Base-by-base conservation (phyloP, 192 early-diverging fungal genomes). In the Umbelopsis ramanniana region DNA sequence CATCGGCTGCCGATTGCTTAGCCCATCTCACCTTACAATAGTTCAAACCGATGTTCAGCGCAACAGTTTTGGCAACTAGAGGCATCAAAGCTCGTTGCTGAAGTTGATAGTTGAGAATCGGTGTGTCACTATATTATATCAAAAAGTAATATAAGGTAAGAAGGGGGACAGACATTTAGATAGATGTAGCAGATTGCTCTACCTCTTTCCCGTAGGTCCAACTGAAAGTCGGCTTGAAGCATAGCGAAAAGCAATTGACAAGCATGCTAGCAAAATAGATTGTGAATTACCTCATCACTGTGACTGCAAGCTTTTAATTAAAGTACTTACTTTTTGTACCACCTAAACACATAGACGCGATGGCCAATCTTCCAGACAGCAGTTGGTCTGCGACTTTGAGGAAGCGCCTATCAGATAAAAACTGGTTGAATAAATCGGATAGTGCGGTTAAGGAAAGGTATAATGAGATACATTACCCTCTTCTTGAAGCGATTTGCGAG, bases 331-430 rank as follows among this genome's bases (percentile, higher is more conserved):
- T 82, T 80, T 93, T 93, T 76, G 89, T 85, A 26, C 89, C 89
- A 40, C 89, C 90, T 46, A 89, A 70, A 73, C 82, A 86, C 78
- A 91, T 84, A 43, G 89, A 79, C 5, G 90, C 88, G 69, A 93
- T 92, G 15, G 88, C 91, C 43, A 92, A 77, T 68, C 89, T 82
- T 11, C 92, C 92, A 11, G 89, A 87, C 26, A 93, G 76, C 29
- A 93, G 73, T 68, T 92, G 92, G 78, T 93, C 89, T 19, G 92
- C 92, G 11, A 93, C 92, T 57, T 83, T 89, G n/a, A 93, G 76
- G 80, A 93, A 93, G 35, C 92, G 87, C 23, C 87, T 87, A 63
- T 12, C 40, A 43, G 11, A 43, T 6, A 5, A 43, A 1, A 29
- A 43, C 40, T 0, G 40, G 40, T 43, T 21, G 1, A 68, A n/a